Evolutionary conservation across 768 basidiomycete genomes (phyloP), one percentile per base, ranked within the genome.

Genomic region (Porpolomopsis calyptriformis): DNA sequence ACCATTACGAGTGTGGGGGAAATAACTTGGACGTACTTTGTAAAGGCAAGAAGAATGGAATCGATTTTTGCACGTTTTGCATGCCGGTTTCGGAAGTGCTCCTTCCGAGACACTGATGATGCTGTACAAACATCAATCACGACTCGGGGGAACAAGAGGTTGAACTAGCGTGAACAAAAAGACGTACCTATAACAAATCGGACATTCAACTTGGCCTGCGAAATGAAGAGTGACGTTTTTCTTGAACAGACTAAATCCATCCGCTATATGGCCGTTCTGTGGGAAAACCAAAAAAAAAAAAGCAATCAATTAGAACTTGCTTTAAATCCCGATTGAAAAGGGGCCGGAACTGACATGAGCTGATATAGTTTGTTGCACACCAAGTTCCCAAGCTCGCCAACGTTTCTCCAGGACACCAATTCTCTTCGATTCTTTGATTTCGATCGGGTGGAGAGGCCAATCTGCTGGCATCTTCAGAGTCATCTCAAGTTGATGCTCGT

Each of bases 341-440:
- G 25, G 8, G 38, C 19, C 19, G 9, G 25, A 5, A 65, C 79
- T 46, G 53, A 92, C 93, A 64, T 93, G 83, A 12, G 83, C 78
- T 68, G 83, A 89, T 39, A 93, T 78, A 23, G 83, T 80, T 64
- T 94, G 92, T 59, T 93, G 90, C 27, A 97, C 83, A 12, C 80
- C 88, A 19, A 98, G 70, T 46, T 94, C 71, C 96, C 94, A 99
- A 1, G 85, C 84, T 52, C 92, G 72, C 94, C 93, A 98, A 49
- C 78, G 77, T 49, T 79, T 80, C 57, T 94, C 92, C 14, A 85
- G 77, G 5, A 98, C 90, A 4, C 91, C 96, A 7, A 96, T 80
- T 52, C 78, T 72, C 58, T 81, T 80, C 31, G 82, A 69, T 50
- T 93, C 93, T 56, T 77, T 77, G n/a, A 97, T 79, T 55, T 93